These are phyloP conservation scores for Suillus spraguei DNA, from an alignment of 768 basidiomycete species.

Conservation along the genomic window DNA sequence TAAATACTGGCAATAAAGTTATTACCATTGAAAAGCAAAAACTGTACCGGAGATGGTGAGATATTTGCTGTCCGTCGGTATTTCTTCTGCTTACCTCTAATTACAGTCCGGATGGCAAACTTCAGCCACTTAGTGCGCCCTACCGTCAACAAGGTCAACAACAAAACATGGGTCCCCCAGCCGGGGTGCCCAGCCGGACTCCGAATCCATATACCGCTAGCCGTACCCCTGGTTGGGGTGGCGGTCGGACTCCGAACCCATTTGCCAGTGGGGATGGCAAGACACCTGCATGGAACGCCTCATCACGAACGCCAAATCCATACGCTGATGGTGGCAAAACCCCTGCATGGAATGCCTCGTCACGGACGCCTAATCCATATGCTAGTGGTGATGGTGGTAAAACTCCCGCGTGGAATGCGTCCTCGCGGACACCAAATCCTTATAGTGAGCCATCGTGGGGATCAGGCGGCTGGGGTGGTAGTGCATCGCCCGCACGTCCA, in stretches of 20 bases:
- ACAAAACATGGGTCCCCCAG: slow-evolving; percentile 39
- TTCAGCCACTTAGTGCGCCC: slow-evolving; percentile 51
- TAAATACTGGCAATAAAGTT: slow-evolving; percentile 87
- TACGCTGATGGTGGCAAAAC: slow-evolving; percentile 63
- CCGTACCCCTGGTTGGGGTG: slow-evolving; percentile 41
- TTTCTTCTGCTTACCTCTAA: slow-evolving; percentile 14
- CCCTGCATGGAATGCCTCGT: slow-evolving; percentile 65
- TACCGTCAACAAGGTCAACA: slow-evolving; percentile 29
- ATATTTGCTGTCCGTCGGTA: slow-evolving; percentile 17
- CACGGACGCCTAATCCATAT: slow-evolving; percentile 76
- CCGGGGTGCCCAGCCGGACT: slow-evolving; percentile 36
- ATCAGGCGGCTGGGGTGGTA: slow-evolving; percentile 29
- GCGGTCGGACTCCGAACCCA: slow-evolving; percentile 65
- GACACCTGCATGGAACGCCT: slow-evolving; percentile 66
- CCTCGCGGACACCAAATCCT: slow-evolving; percentile 59
- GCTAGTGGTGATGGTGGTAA: slow-evolving; percentile 41
- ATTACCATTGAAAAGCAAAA: slow-evolving; percentile 86
- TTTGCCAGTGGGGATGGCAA: slow-evolving; percentile 59
- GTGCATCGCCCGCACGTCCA: slow-evolving; percentile 34
- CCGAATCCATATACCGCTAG: slow-evolving; percentile 46
- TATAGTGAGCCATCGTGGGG: slow-evolving; percentile 41
- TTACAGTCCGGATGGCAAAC: slow-evolving; percentile 55
- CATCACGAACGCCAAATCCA: slow-evolving; percentile 72
- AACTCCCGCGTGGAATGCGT: slow-evolving; percentile 55
- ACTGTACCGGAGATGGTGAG: slow-evolving; percentile 72